Evolutionary conservation across 2,329 filamentous ascomycete genomes (phyloP).

Genomic region (Ceratocystiopsis sp.): DNA sequence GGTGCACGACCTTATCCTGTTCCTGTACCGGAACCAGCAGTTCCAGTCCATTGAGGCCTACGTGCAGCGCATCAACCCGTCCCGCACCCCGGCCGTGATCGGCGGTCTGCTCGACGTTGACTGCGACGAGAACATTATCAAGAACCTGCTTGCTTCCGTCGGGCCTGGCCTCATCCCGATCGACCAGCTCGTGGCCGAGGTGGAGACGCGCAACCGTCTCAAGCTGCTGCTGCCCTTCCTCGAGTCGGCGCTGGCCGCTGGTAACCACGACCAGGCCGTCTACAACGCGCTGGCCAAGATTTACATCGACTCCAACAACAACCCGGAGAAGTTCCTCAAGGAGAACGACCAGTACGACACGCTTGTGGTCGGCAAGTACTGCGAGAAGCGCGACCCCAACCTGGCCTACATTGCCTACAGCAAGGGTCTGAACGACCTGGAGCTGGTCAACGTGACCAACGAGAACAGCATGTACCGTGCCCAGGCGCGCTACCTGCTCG

Average conservation of each 20-base stretch:
- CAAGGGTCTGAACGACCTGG: conserved; percentile 94
- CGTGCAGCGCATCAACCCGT: conserved; percentile 89
- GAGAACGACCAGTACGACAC: conserved; percentile 96
- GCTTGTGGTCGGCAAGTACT: conserved; percentile 86
- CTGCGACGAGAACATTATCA: conserved; percentile 93
- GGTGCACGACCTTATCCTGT: conserved; percentile 88
- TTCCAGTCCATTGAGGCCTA: conserved; percentile 98
- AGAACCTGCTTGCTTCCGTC: conserved; percentile 72
- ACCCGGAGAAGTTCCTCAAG: conserved; percentile 92
- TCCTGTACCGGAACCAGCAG: conserved; percentile 96
- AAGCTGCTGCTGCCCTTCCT: conserved; percentile 94
- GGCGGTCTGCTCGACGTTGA: conserved; percentile 91
- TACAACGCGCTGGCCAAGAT: conserved; percentile 98
- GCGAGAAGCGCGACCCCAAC: conserved; percentile 94
- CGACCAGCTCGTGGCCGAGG: conserved; percentile 81
- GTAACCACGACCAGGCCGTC: conserved; percentile 90
- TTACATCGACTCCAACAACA: conserved; percentile 97
- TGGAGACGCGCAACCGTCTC: conserved; percentile 88
- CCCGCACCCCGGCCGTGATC: conserved; percentile 78
- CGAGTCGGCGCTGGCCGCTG: conserved; percentile 72
- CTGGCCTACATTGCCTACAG: conserved; percentile 86
- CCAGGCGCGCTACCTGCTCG: conserved; percentile 88
- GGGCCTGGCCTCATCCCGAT: conserved; percentile 76
- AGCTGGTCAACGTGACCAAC: conserved; percentile 94
- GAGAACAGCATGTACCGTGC: conserved; percentile 99